Conservation (phyloP, 345 rosid genomes). For the Boechera stricta region DNA sequence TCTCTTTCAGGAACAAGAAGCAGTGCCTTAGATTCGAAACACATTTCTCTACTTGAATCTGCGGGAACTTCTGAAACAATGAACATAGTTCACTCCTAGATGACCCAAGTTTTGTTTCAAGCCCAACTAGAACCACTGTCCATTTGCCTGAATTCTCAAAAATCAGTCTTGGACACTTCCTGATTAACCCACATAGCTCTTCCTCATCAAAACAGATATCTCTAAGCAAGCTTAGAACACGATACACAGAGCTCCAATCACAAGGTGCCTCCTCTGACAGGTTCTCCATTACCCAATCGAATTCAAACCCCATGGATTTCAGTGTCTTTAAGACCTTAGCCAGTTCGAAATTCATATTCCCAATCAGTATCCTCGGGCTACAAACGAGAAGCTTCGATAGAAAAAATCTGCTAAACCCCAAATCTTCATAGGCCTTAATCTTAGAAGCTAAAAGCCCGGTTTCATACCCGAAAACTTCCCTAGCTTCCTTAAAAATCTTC, state of each 20-base stretch:
- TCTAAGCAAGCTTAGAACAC: slow-evolving; percentile 53
- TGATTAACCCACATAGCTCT: slow-evolving; percentile 58
- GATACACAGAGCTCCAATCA: slow-evolving; percentile 64
- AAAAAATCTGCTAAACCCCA: slow-evolving; percentile 60
- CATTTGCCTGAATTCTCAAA: slow-evolving; percentile 62
- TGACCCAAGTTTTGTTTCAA: slow-evolving; percentile 63
- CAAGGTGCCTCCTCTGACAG: slow-evolving; percentile 50
- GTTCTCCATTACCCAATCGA: slow-evolving; percentile 57
- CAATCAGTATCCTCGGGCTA: slow-evolving; percentile 61
- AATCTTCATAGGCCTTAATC: slow-evolving; percentile 65
- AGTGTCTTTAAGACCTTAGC: slow-evolving; percentile 53
- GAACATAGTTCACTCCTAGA: slow-evolving; percentile 51
- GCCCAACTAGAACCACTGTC: slow-evolving; percentile 54
- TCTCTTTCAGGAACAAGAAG: slow-evolving; percentile 58
- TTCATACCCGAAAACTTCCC: slow-evolving; percentile 59
- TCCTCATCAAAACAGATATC: slow-evolving; percentile 43
- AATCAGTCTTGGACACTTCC: slow-evolving; percentile 60
- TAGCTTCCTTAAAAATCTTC: slow-evolving; percentile 60
- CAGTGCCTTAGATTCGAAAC: slow-evolving; percentile 61
- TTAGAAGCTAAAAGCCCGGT: slow-evolving; percentile 60
- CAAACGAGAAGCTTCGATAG: slow-evolving; percentile 54
- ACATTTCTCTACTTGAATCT: slow-evolving; percentile 53
- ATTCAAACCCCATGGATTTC: slow-evolving; percentile 56
- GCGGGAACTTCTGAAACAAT: slow-evolving; percentile 61
- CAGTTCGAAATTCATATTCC: slow-evolving; percentile 57